Evolutionary conservation across 108 stramenopile species (phyloP), one percentile per base, ranked within the genome.

Genomic region (Stephanodiscus triporus): DNA sequence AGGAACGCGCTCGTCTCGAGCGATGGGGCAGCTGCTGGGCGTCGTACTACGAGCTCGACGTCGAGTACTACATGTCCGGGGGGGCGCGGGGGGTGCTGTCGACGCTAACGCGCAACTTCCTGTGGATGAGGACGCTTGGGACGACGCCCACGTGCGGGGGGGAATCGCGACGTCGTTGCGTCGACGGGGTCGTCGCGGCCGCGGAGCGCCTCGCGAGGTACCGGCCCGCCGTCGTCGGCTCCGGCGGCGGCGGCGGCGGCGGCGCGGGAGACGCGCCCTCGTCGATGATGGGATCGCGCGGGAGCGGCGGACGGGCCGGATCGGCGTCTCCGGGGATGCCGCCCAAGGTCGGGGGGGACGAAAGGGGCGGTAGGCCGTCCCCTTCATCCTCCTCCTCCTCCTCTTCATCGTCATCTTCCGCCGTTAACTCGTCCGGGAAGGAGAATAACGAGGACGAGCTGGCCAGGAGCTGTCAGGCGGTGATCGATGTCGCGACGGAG

Each of bases 1-100:
- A 83, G 38, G 98, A 98, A 50, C 80, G 87, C 73, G 20, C 54
- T 0, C 72, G 96, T 16, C 67, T 97, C 49, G 94, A 97, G 75
- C 63, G 75, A n/a, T 97, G 98, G 98, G 98, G 97, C 22, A 83
- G 88, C n/a, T 98, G 97, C 68, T 99, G 95, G 93, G 89, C 89
- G 69, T 79, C 97, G 22, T 99, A 99, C 75, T 98, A 98, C 83
- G 85, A 86, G 64, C 83, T 99, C 55, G 70, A 87, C 47, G 84
- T 97, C 43, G 86, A 88, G 65, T 83, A 83, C 54, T 83, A 78
- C 82, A 97, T 98, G 94, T 78, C 77, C 17, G 68, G 70, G 9
- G 78, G 84, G 2, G 85, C 86, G 30, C 78, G 92, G 14, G 78
- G 53, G 34, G 92, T 96, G 27, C 55, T 97, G 80, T 80, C 77